phyloP scores from a whole-genome alignment of 768 basidiomycete species.

The Hericium rajendrae region DNA sequence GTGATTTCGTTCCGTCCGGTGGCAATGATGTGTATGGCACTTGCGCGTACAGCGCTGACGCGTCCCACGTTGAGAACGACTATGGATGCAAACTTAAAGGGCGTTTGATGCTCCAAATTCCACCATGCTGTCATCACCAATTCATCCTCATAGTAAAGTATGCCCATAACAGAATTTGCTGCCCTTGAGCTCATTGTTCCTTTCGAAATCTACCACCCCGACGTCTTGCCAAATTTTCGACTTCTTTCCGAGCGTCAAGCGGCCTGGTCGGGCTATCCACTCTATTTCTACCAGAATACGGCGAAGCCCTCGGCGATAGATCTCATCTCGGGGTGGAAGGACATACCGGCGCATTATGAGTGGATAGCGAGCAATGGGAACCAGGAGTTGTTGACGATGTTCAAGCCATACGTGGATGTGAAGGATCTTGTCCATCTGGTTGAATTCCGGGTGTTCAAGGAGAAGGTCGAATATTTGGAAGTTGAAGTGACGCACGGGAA shows the following conservation, averaged over 20 bases:
- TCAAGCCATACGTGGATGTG: conserved; percentile 24
- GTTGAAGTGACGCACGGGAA: not conserved
- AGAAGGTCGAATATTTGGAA: not conserved
- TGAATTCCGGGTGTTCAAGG: not conserved
- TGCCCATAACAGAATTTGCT: not conserved
- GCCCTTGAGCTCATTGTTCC: not conserved
- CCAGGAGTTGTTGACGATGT: conserved; percentile 25
- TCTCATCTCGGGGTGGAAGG: conserved; percentile 37
- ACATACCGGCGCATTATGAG: conserved; percentile 28
- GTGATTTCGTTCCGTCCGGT: no score
- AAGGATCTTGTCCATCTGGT: not conserved
- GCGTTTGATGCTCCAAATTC: no score
- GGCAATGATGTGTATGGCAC: no score
- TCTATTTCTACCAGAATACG: not conserved
- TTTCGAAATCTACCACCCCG: not conserved
- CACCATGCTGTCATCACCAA: not conserved
- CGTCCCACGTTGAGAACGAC: not conserved
- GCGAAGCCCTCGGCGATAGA: conserved; percentile 20
- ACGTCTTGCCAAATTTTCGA: not conserved
- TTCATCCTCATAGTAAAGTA: not conserved
- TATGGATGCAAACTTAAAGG: no score
- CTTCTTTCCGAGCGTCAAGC: not conserved
- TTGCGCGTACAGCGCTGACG: not conserved
- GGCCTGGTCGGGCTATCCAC: not conserved
- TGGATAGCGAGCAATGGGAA: conserved; percentile 35